phyloP scores from a whole-genome alignment of 2,329 filamentous ascomycete genomes.

The Venturiaceae sp. region DNA sequence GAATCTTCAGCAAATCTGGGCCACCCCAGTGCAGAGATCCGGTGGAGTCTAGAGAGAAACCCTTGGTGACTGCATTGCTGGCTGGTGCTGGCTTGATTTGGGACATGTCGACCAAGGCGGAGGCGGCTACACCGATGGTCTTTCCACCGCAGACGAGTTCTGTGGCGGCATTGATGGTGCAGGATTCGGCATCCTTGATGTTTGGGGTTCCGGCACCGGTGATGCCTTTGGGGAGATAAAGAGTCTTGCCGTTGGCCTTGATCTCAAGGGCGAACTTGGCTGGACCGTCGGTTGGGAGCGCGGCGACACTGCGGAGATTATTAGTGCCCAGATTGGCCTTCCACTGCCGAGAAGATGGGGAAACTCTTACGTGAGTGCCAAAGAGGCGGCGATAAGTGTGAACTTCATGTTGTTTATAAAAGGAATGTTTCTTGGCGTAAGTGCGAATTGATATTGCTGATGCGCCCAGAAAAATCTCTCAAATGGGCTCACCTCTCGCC shows the following conservation, averaged over 20 bases:
- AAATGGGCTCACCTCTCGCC: background rate
- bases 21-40: background rate
- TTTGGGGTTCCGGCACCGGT: background rate
- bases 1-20: background rate
- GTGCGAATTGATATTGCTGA: background rate
- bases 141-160: constrained; percentile 3
- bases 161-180: background rate
- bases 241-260: background rate
- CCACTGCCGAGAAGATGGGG: background rate
- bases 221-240: background rate
- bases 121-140: background rate
- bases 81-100: background rate
- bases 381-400: background rate
- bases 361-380: background rate
- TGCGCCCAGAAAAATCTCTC: background rate
- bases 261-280: constrained; percentile 1
- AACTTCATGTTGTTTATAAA: background rate
- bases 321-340: background rate
- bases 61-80: background rate
- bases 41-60: background rate
- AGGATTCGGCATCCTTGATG: background rate
- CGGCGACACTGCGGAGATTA: background rate
- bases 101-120: background rate
- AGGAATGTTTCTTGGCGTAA: background rate
- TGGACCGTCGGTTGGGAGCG: constrained; percentile 2